Conservation (phyloP, 1,284 basidiomycete species). For the Erythrobasidium hasegawianum region DNA sequence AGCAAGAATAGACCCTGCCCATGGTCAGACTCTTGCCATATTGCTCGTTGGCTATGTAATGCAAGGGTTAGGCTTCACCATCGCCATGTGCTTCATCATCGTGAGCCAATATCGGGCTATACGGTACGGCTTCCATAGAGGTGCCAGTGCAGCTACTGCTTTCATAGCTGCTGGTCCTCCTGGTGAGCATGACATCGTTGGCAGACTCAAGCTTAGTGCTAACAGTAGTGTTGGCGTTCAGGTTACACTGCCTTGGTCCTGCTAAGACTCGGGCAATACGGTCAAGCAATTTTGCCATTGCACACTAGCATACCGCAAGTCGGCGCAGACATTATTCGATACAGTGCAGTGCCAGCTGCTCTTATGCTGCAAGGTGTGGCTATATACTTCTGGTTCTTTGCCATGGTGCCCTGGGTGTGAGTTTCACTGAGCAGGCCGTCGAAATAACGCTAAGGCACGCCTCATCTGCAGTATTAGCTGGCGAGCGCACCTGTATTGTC, state of each 20-base stretch:
- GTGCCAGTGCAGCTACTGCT: slow-evolving; percentile 16
- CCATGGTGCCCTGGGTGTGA: slow-evolving; percentile 9
- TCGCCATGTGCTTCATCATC: slow-evolving; percentile 22
- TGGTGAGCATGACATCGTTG: too few species aligned
- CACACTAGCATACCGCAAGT: slow-evolving; percentile 6
- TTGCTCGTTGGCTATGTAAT: slow-evolving; percentile 17
- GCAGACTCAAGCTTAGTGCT: too few species aligned
- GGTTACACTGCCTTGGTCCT: slow-evolving; percentile 25
- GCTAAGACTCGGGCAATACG: slow-evolving; percentile 5
- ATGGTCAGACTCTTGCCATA: slow-evolving; percentile 11
- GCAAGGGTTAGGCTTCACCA: slow-evolving; percentile 19
- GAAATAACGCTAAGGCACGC: too few species aligned
- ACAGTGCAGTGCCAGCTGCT: slow-evolving; percentile 11
- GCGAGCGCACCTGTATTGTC: slow-evolving; percentile 9
- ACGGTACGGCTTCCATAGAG: slow-evolving; percentile 24
- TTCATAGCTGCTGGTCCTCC: slow-evolving; percentile 21
- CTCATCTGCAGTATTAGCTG: slow-evolving; percentile 10
- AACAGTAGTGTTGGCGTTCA: too few species aligned
- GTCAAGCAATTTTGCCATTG: background rate
- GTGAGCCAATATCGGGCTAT: slow-evolving; percentile 27
- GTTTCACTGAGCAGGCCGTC: too few species aligned
- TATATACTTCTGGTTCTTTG: slow-evolving; percentile 24
- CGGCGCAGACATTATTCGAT: slow-evolving; percentile 17
- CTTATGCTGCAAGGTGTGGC: slow-evolving; percentile 8
- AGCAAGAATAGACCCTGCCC: background rate